Conservation (phyloP, 2,329 filamentous ascomycete genomes). For the Nigrospora oryzae region DNA sequence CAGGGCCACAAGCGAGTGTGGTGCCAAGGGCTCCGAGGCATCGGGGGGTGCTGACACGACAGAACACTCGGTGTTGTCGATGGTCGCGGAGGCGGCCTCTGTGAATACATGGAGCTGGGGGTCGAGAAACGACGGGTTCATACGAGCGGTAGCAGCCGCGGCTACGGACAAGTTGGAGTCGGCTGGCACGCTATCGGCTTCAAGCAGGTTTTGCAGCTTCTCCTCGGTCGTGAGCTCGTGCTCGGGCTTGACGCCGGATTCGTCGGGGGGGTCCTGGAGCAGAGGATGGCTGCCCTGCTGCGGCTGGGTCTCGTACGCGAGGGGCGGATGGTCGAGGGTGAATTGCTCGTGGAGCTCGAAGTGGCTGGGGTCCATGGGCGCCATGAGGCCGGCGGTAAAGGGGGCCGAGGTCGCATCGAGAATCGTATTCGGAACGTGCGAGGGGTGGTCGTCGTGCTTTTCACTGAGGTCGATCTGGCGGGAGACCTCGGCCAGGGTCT, state of each 20-base stretch:
- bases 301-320: slow-evolving; percentile 32
- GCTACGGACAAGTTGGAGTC: slow-evolving; percentile 45
- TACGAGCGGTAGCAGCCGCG: slow-evolving; percentile 45
- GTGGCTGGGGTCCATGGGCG: slow-evolving; percentile 1
- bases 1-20: not conserved
- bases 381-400: slow-evolving; percentile 2
- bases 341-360: slow-evolving; percentile 49
- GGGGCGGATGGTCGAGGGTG: slow-evolving; percentile 46
- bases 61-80: not conserved
- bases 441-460: slow-evolving; percentile 45
- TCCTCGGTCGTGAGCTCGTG: slow-evolving; percentile 37
- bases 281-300: not conserved
- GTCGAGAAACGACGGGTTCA: slow-evolving; percentile 46
- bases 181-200: slow-evolving; percentile 29
- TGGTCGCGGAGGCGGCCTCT: slow-evolving; percentile 10
- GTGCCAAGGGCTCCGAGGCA: not conserved
- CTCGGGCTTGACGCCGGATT: slow-evolving; percentile 4
- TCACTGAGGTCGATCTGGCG: slow-evolving; percentile 64
- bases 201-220: slow-evolving; percentile 37
- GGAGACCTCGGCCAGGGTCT: slow-evolving; percentile 83
- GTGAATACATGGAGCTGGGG: slow-evolving; percentile 28
- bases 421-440: slow-evolving; percentile 32
- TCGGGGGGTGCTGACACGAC: not conserved
- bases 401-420: slow-evolving; percentile 1
- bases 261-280: not conserved